phyloP scores from a whole-genome alignment of 2,329 filamentous ascomycete species.

The Neurospora sp. region DNA sequence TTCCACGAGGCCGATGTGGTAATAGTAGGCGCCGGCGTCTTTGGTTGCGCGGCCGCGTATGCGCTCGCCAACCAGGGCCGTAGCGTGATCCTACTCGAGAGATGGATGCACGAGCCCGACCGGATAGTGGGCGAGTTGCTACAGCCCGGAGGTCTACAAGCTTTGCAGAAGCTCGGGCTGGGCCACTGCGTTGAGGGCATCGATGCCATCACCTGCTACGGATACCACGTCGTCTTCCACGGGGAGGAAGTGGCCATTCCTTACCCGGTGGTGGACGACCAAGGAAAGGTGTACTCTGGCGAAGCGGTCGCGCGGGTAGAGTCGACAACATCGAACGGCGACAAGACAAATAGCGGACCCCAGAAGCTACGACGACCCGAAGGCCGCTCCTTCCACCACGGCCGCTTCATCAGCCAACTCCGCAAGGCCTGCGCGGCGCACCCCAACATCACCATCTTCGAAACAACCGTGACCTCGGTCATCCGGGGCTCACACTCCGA shows the following conservation, averaged over 20 bases:
- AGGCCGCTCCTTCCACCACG: slow-evolving; percentile 85
- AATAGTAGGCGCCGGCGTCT: slow-evolving; percentile 81
- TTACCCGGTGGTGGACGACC: slow-evolving; percentile 58
- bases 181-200: slow-evolving; percentile 77
- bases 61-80: slow-evolving; percentile 81
- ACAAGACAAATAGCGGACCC: slow-evolving; percentile 6
- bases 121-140: slow-evolving; percentile 92
- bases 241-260: slow-evolving; percentile 62
- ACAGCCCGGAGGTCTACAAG: slow-evolving; percentile 80
- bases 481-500: slow-evolving; percentile 58
- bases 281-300: slow-evolving; percentile 26
- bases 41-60: slow-evolving; percentile 78
- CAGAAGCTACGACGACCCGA: slow-evolving; percentile 38
- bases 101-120: slow-evolving; percentile 82
- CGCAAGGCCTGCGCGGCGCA: slow-evolving; percentile 63
- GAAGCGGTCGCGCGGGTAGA: slow-evolving; percentile 1
- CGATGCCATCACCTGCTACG: slow-evolving; percentile 71
- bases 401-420: slow-evolving; percentile 78
- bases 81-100: slow-evolving; percentile 82
- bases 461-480: slow-evolving; percentile 73
- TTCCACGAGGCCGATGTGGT: slow-evolving; percentile 71
- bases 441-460: slow-evolving; percentile 79
- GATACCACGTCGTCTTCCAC: slow-evolving; percentile 82
- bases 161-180: slow-evolving; percentile 72
- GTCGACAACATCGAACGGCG: slow-evolving; percentile 2